Base-by-base conservation (phyloP, 2,329 filamentous ascomycete genomes). In the Verticillium alfalfae region DNA sequence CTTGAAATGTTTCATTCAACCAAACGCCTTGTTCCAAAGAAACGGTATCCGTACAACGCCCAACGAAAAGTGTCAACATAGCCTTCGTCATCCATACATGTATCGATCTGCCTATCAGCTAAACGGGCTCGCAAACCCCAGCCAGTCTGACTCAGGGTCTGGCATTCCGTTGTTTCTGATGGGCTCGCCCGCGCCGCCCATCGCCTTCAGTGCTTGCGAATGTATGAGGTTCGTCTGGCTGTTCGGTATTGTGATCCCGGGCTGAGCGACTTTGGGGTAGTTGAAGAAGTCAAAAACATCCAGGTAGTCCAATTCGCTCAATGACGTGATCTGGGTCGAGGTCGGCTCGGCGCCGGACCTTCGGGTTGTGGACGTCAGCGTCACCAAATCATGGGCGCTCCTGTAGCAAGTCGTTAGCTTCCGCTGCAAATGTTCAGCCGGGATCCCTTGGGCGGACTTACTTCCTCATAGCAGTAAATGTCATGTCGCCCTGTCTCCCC, bases 201-300 rank as follows among this genome's bases (percentile, higher is more conserved):
- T 69, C 4, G 66, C 58, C 34, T 69, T 68, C 56, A 67, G 59
- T 7, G 54, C 26, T 31, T 34, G 54, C 26, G 26, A 18, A 12
- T 36, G 54, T 34, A 34, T n/a, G 54, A 56, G 54, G 15, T 36
- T 36, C 31, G 34, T 45, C 6, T 68, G 61, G n/a, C 64, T 68
- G 12, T 67, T 66, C 36, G 74, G 70, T 1, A 67, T 66, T 34
- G 61, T 61, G 34, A 59, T 15, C 5, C 57, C 63, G 15, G 68
- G 61, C 36, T 70, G 67, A 1, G 68, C 61, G 1, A 75, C 61
- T 18, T 74, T 75, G 13, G 77, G 77, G 52, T 75, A 77, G 31
- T 79, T 78, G 67, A 79, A 79, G 61, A 79, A 79, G 64, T 79
- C 77, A 55, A 79, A 79, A 3, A 79, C 71, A 34, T 79, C 77